phyloP scores from a whole-genome alignment of 305 asterid genomes.

The Striga hermonthica region DNA sequence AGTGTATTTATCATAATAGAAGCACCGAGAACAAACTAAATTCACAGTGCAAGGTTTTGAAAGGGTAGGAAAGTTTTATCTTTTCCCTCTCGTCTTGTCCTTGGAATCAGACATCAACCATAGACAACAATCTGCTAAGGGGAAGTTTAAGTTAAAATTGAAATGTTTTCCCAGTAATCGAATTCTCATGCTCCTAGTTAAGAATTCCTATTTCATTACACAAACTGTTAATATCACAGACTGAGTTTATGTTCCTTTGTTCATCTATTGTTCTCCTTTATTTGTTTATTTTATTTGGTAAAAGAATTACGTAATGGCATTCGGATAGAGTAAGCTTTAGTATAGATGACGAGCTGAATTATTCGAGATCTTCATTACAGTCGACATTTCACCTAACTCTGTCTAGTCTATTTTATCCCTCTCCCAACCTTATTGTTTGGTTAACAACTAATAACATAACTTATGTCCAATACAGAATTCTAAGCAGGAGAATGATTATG shows the following conservation, averaged over 20 bases:
- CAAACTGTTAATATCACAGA: background rate
- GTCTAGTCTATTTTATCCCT: background rate
- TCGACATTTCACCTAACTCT: background rate
- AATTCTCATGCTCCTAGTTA: background rate
- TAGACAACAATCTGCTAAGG: background rate
- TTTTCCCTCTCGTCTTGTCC: background rate
- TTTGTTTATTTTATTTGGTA: background rate
- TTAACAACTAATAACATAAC: background rate
- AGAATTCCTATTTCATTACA: no score
- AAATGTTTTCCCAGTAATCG: background rate
- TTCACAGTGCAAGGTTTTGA: background rate
- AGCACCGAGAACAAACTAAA: background rate
- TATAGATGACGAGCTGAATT: background rate
- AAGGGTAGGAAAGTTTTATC: background rate
- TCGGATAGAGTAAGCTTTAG: background rate
- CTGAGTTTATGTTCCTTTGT: background rate
- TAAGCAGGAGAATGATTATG: constrained; percentile 49
- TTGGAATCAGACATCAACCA: no score
- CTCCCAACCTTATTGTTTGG: background rate
- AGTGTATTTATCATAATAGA: background rate
- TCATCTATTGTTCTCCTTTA: background rate
- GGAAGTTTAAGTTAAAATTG: background rate
- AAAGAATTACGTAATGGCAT: no score
- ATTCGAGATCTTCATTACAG: background rate
- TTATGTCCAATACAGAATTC: constrained; percentile 40